phyloP scores from a whole-genome alignment of 208 protist genomes.

The Leishmania guyanensis region DNA sequence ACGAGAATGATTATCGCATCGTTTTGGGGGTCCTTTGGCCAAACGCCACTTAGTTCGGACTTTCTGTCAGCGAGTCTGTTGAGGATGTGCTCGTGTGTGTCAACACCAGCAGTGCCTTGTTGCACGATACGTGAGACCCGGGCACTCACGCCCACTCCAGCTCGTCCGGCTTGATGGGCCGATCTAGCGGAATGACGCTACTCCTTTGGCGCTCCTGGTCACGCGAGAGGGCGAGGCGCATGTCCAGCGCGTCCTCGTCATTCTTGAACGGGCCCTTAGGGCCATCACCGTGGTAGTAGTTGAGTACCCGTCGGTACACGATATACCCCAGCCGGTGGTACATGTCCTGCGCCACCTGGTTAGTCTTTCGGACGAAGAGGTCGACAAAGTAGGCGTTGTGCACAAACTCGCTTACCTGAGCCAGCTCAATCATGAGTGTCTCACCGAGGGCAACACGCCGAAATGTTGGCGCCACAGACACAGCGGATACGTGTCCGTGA shows the following conservation, averaged over 20 bases:
- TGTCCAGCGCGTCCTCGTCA: constrained; percentile 95
- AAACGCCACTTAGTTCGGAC: not conserved
- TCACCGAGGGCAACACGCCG: constrained; percentile 95
- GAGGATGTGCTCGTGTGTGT: not conserved
- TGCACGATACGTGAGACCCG: not conserved
- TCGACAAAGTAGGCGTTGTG: constrained; percentile 99
- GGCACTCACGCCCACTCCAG: constrained; percentile 77
- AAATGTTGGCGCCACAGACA: constrained; percentile 98
- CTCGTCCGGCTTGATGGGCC: constrained; percentile 78
- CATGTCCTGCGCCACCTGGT: constrained; percentile 97
- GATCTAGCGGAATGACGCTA: constrained; percentile 77
- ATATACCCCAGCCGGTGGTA: constrained; percentile 98
- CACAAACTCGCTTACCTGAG: constrained; percentile 78
- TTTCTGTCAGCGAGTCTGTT: no score
- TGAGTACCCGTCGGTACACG: constrained; percentile 94
- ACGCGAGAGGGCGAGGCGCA: constrained; percentile 96
- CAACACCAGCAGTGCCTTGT: not conserved
- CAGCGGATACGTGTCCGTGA: constrained; percentile 99
- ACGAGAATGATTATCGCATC: not conserved
- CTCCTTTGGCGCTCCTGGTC: constrained; percentile 81
- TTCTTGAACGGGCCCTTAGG: constrained; percentile 57
- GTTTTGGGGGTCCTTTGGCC: not conserved
- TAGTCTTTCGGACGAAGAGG: constrained; percentile 98
- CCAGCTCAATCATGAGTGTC: constrained; percentile 95
- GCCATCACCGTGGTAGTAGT: constrained; percentile 83